Evolutionary conservation across 2,329 filamentous ascomycete genomes (phyloP).

Genomic region (Beauveria scarabaeidicola): DNA sequence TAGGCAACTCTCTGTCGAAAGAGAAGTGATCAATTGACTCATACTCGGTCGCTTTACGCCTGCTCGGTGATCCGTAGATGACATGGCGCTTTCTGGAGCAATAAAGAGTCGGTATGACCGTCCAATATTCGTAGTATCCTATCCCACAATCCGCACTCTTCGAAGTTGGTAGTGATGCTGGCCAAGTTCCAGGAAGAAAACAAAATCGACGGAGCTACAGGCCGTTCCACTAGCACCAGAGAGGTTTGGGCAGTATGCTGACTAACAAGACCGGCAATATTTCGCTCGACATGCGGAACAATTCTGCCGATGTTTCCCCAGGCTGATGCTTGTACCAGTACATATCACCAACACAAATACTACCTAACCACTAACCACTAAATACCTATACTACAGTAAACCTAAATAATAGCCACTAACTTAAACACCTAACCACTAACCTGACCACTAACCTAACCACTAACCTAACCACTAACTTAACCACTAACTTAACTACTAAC

Average conservation of each 20-base stretch:
- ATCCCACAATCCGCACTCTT: neutral
- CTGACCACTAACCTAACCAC: too few relatives aligned
- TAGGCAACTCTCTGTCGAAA: neutral
- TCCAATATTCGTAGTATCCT: neutral
- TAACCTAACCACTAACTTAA: too few relatives aligned
- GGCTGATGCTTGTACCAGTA: too few relatives aligned
- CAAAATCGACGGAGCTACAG: neutral
- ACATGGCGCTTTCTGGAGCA: slow-evolving; percentile 21
- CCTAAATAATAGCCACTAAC: too few relatives aligned
- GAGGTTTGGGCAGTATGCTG: neutral
- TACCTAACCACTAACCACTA: too few relatives aligned
- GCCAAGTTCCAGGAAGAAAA: neutral
- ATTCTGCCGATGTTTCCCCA: too few relatives aligned
- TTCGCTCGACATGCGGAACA: too few relatives aligned
- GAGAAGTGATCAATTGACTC: slow-evolving; percentile 14
- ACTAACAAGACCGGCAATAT: slow-evolving; percentile 3
- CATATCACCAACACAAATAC: too few relatives aligned
- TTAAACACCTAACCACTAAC: too few relatives aligned
- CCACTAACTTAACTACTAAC: too few relatives aligned
- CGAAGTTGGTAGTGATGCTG: neutral
- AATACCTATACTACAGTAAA: too few relatives aligned
- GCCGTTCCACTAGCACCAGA: neutral
- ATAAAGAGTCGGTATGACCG: neutral
- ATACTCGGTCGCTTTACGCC: slow-evolving; percentile 37
- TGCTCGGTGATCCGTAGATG: slow-evolving; percentile 31